phyloP scores from a whole-genome alignment of 202 grass and related monocot species.

The Hordeum pubiflorum region DNA sequence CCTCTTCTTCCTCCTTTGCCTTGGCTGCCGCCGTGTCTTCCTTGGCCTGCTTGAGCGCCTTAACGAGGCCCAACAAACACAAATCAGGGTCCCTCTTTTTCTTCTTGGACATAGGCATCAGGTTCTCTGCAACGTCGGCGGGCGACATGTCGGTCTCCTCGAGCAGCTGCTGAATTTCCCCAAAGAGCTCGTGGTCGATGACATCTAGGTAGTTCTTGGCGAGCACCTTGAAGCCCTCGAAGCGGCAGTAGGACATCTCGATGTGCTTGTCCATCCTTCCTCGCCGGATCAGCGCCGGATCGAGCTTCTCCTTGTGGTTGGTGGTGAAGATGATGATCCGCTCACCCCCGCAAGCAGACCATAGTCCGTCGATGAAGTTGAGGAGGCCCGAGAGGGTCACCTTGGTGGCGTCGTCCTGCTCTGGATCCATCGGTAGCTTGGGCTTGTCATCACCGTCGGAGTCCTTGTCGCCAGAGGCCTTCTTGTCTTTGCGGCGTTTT shows the following conservation, averaged over 20 bases:
- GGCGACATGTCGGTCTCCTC: slow-evolving; percentile 22
- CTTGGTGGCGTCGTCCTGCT: slow-evolving; percentile 15
- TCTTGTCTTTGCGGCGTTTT: slow-evolving; percentile 25
- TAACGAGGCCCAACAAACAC: neutral
- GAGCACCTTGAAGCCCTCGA: slow-evolving; percentile 30
- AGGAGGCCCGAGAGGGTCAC: slow-evolving; percentile 43
- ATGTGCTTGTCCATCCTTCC: slow-evolving; percentile 63
- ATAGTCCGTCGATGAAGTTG: slow-evolving; percentile 57
- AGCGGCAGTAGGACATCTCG: slow-evolving; percentile 46
- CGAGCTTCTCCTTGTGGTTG: slow-evolving; percentile 43
- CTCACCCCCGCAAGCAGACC: slow-evolving; percentile 50
- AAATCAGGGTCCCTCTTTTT: neutral
- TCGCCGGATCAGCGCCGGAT: slow-evolving; percentile 41
- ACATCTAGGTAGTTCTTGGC: slow-evolving; percentile 22
- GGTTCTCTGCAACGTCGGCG: slow-evolving; percentile 28
- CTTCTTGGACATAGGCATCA: slow-evolving; percentile 29
- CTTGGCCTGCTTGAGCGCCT: too few species aligned
- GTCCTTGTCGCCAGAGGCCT: neutral
- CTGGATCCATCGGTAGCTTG: neutral
- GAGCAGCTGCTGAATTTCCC: slow-evolving; percentile 1
- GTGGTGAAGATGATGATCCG: slow-evolving; percentile 50
- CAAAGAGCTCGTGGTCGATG: neutral
- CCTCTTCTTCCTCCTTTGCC: neutral
- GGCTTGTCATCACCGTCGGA: neutral
- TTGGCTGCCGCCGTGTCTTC: neutral